Evolutionary conservation across 2,329 filamentous ascomycete genomes (phyloP).

Genomic region (Hypoxylon sp.): DNA sequence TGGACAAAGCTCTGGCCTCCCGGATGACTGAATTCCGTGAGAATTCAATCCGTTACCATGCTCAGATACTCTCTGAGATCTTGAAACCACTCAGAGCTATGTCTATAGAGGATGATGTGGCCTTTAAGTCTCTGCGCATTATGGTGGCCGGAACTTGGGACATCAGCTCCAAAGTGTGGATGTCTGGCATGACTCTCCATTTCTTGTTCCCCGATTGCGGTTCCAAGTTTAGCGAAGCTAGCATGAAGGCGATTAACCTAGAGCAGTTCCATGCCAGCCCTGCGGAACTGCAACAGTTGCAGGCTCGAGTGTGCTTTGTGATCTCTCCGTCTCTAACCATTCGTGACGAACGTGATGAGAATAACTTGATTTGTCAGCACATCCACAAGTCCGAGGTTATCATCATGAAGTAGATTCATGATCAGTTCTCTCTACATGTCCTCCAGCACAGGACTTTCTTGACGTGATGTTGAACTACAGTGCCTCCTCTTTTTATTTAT

Average conservation of each 20-base stretch:
- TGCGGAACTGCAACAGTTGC: constrained; percentile 47
- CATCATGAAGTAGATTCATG: constrained; percentile 51
- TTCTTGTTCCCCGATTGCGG: constrained; percentile 53
- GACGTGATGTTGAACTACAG: not conserved
- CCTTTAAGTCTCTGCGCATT: constrained; percentile 44
- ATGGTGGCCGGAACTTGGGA: constrained; percentile 49
- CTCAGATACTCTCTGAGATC: constrained; percentile 44
- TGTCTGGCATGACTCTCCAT: constrained; percentile 51
- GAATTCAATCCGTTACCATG: constrained; percentile 44
- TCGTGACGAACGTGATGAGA: constrained; percentile 50
- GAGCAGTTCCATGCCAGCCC: constrained; percentile 35
- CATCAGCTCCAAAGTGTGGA: constrained; percentile 52
- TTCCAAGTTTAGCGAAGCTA: constrained; percentile 46
- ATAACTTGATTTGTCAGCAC: constrained; percentile 35
- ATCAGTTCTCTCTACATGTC: not conserved
- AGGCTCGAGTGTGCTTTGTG: constrained; percentile 52
- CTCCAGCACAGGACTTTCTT: not conserved
- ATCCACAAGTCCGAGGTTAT: constrained; percentile 53
- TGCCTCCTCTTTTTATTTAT: not conserved
- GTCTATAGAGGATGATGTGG: constrained; percentile 36
- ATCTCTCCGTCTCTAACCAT: constrained; percentile 48
- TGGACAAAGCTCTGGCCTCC: constrained; percentile 3
- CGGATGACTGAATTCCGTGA: constrained; percentile 41
- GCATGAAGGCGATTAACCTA: constrained; percentile 51
- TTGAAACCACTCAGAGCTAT: constrained; percentile 50